phyloP scores from a whole-genome alignment of 139 green algal species.

The Pseudopediastrum boryanum region DNA sequence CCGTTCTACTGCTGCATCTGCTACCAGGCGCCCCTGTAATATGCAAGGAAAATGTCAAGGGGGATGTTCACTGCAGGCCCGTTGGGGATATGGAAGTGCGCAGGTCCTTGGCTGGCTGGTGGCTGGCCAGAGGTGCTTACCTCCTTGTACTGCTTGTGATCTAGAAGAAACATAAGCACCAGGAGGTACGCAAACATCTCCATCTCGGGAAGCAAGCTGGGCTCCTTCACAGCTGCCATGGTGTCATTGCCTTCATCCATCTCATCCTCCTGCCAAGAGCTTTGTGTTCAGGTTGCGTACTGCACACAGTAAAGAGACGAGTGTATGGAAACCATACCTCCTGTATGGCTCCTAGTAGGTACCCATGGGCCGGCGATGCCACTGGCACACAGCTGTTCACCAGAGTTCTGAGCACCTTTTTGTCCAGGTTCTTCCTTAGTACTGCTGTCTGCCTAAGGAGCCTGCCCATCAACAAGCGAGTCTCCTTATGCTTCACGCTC shows the following conservation, averaged over 20 bases:
- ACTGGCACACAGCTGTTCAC: constrained; percentile 53
- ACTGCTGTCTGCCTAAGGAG: constrained; percentile 77
- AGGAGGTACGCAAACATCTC: constrained; percentile 89
- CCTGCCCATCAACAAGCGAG: constrained; percentile 68
- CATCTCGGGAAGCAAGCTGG: constrained; percentile 78
- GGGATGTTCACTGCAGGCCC: too few relatives aligned
- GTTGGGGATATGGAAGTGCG: too few relatives aligned
- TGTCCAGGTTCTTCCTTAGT: constrained; percentile 65
- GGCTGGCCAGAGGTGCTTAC: constrained; percentile 43
- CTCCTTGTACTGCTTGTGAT: constrained; percentile 75
- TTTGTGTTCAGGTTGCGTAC: too few relatives aligned
- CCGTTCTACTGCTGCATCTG: constrained; percentile 58
- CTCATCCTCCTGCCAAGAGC: too few relatives aligned
- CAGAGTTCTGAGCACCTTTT: constrained; percentile 58
- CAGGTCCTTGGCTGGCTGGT: too few relatives aligned
- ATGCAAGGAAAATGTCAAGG: neutral
- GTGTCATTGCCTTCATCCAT: too few relatives aligned
- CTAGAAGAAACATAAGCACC: constrained; percentile 76
- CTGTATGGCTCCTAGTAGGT: constrained; percentile 49
- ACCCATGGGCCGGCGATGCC: constrained; percentile 22
- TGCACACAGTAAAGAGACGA: too few relatives aligned
- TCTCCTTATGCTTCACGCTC: constrained; percentile 85
- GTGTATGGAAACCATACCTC: constrained; percentile 55
- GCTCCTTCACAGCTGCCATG: constrained; percentile 6
- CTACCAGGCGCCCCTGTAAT: constrained; percentile 60